Base-by-base conservation (phyloP, 1,139 yeast genomes). In the Geotrichum cucujoidarum region DNA sequence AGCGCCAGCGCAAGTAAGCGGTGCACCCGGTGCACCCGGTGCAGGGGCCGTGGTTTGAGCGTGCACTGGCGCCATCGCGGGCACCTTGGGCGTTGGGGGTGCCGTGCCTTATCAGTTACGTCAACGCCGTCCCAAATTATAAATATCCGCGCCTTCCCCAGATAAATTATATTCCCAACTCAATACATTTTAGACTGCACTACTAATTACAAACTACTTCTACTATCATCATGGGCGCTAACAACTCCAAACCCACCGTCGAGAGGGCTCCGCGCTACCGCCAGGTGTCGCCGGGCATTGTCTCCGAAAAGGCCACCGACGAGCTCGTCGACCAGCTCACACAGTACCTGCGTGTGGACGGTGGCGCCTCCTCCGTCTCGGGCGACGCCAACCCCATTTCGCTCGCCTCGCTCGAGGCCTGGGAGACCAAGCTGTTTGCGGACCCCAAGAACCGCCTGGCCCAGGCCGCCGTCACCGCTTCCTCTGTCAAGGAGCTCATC, bases 391-490 rank as follows among this genome's bases (percentile, higher is more conserved):
- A 67, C 41, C 75, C 78, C 13, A 63, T 77, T 40, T 56, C 69
- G 1, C 52, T 60, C 14, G 56, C 59, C 14, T 61, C 68, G 37
- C 66, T 79, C 39, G 54, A 57, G n/a, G 57, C 62, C 3, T 81
- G 88, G 88, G 76, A 77, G 55, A 55, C 66, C 2, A 71, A 72
- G 16, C 67, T 81, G 39, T 59, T 70, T 22, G 53, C 73, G 2
- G 78, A 77, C 56, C 74, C 79, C 17, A 80, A 80, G 64, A 81
- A 80, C 20, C 27, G 70, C 39, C 68, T 81, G 53, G 82, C 84
- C 1, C 77, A 80, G 58, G 73, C 76, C 50, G 83, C 83, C 1
- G 68, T 81, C 54, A 73, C 81, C 11, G 72, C 74, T 30, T 75
- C 74, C 52, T 69, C 73, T 40, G 71, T 81, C 56, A 67, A 70